Conservation (phyloP, 495 filamentous ascomycete genomes). For the Trichoderma gamsii region DNA sequence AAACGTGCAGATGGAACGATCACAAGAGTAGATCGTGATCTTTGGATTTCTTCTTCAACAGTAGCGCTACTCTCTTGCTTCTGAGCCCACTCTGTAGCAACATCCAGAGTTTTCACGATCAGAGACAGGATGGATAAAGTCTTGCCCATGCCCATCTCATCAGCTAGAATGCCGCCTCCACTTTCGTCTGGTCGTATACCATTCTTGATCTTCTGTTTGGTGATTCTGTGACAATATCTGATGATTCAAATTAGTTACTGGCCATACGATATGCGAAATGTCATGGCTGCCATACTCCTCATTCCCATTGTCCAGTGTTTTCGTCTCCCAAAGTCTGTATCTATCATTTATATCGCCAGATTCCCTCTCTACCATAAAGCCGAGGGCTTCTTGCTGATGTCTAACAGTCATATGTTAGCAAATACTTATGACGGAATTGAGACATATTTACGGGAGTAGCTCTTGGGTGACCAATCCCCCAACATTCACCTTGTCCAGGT, state of each 20-base stretch:
- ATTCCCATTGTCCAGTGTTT: conserved; percentile 17
- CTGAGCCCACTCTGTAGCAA: conserved; percentile 40
- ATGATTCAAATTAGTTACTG: neutral
- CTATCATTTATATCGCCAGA: conserved; percentile 24
- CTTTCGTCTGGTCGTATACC: conserved; percentile 20
- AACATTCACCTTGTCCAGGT: conserved; percentile 20
- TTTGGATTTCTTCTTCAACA: conserved; percentile 9
- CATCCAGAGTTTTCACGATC: conserved; percentile 26
- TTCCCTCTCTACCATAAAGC: conserved; percentile 33
- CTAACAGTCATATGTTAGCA: conserved; percentile 20
- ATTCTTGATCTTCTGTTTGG: conserved; percentile 20
- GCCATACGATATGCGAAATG: neutral
- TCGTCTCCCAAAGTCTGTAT: conserved; percentile 25
- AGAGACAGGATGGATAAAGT: conserved; percentile 35
- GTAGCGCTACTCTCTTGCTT: conserved; percentile 12
- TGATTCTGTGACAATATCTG: conserved; percentile 30
- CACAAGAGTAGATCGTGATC: conserved; percentile 38
- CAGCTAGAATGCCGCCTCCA: conserved; percentile 37
- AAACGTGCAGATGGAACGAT: conserved; percentile 32
- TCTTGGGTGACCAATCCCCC: conserved; percentile 21
- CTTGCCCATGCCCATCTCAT: conserved; percentile 47
- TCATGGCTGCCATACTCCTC: neutral
- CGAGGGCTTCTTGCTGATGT: conserved; percentile 30
- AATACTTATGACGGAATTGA: neutral
- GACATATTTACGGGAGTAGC: conserved; percentile 25